Evolutionary conservation across 140 eudicot genomes (phyloP), one percentile per base, ranked within the genome.

Genomic region (Stevia rebaudiana): DNA sequence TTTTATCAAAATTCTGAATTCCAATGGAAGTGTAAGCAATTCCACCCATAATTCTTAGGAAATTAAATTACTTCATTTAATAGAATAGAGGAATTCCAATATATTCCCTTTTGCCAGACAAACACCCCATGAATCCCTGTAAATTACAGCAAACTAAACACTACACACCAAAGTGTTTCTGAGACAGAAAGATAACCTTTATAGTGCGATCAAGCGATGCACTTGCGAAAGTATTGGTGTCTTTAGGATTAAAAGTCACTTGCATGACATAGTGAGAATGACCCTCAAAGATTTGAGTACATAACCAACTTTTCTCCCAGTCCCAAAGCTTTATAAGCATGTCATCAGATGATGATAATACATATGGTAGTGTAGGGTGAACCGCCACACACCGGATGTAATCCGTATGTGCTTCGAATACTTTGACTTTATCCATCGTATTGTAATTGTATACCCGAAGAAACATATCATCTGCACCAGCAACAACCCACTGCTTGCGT

Each of bases 291-390:
- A 88, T 83, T 78, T 92, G 98, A 66, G 95, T 85, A 56, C 98
- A 92, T 24, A 63, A 56, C 96, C 96, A 92, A 46, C 82, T 89
- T 65, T 88, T 88, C 61, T 92, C 98, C 98, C 98, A 92, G 76
- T 92, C 98, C 98, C 98, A 92, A 21, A 92, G 96, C 89, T 88
- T 92, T 66, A 92, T 88, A 65, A 85, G 95, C 95, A 85, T 85
- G 86, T 92, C 98, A 76, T 92, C 98, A 35, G 98, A 89, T 64
- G 98, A 85, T 79, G 98, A 92, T 57, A 92, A 72, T 28, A 92
- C 86, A 60, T 81, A 92, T 13, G 98, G 89, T 23, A 88, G 95
- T 47, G 96, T 83, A 60, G 98, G 98, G 74, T 92, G 98, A 61
- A 92, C 96, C 66, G 90, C 95, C 61, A 92, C 94, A 78, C 88